phyloP scores from a whole-genome alignment of 2,329 filamentous ascomycete genomes.

The Hortaea sp. region DNA sequence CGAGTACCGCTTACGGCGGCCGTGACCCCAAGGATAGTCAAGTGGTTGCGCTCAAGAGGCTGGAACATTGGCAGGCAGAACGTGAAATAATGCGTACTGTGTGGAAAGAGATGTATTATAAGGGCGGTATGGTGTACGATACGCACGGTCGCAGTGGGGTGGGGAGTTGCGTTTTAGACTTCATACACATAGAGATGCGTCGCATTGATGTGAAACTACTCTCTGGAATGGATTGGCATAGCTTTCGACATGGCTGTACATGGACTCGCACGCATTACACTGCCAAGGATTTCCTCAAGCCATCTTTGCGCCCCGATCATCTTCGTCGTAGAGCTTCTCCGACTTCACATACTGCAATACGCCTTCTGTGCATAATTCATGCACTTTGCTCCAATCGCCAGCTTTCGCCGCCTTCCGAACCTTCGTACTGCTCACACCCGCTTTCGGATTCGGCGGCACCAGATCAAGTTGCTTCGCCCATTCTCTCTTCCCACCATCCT shows the following conservation, averaged over 20 bases:
- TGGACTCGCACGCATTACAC: too few species aligned
- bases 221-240: too few species aligned
- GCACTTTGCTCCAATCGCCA: conserved; percentile 39
- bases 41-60: conserved; percentile 74
- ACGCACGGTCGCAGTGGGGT: too few species aligned
- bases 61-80: conserved; percentile 75
- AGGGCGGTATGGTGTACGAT: neutral
- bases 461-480: conserved; percentile 56
- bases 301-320: conserved; percentile 22
- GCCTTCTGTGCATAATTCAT: conserved; percentile 44
- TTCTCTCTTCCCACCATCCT: conserved; percentile 43
- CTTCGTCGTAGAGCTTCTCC: conserved; percentile 44
- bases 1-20: conserved; percentile 88
- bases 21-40: conserved; percentile 89
- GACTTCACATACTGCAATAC: conserved; percentile 50
- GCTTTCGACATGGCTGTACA: too few species aligned
- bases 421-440: conserved; percentile 48
- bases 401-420: conserved; percentile 48
- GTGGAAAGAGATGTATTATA: neutral
- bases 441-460: conserved; percentile 41
- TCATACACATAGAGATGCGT: too few species aligned
- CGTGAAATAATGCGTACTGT: neutral
- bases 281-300: conserved; percentile 8
- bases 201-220: too few species aligned
- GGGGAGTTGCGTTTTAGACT: too few species aligned